Percentiles rank a stretch among this genome's conserved stretches.
These are phyloP conservation scores for Mucuna pruriens DNA, from an alignment of 306 rosid species.

Conservation along the genomic window DNA sequence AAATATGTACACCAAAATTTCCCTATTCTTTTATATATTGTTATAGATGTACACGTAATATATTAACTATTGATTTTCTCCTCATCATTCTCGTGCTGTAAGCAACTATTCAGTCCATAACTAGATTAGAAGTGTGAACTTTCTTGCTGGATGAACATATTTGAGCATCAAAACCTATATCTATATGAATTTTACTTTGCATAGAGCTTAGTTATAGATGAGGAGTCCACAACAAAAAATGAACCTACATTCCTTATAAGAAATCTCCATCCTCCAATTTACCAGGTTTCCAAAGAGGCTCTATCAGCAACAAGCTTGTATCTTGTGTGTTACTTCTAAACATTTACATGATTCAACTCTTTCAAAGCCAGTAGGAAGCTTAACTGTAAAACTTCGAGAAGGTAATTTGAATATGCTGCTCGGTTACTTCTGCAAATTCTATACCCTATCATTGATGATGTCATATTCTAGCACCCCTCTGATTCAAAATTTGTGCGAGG, in stretches of 20 bases:
- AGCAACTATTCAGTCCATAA: neutral
- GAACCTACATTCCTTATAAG: neutral
- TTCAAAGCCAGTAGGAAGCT: neutral
- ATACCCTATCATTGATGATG: neutral
- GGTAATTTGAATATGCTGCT: constrained; percentile 25
- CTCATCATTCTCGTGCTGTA: neutral
- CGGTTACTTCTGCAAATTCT: neutral
- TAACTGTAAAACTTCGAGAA: neutral
- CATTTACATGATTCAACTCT: neutral
- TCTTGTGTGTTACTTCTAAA: neutral
- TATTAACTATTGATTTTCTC: neutral
- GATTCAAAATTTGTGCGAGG: neutral
- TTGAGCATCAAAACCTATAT: neutral
- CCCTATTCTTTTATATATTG: too few species aligned
- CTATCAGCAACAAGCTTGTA: neutral
- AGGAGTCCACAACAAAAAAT: neutral
- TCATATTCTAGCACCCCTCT: neutral
- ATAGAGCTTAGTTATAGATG: neutral
- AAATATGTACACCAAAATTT: too few species aligned
- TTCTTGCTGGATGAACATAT: neutral
- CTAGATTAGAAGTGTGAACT: neutral
- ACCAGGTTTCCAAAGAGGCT: neutral
- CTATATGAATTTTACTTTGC: neutral
- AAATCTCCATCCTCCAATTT: neutral
- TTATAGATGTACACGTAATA: too few species aligned